Base-by-base conservation (phyloP, 257 asterid genomes). In the Solanum gracilifrons region DNA sequence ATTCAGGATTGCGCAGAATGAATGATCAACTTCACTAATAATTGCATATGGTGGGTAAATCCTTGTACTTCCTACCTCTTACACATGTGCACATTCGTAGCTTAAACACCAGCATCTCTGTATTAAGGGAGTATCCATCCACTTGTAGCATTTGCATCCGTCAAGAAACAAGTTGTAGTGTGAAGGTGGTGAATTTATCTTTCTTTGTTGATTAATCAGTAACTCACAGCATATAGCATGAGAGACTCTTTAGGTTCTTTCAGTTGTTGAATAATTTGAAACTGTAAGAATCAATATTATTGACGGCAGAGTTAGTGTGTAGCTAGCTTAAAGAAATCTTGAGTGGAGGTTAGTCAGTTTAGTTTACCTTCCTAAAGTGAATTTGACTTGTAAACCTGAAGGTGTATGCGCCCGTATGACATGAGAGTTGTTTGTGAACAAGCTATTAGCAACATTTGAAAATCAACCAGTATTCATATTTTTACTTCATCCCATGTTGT, bases 1-100 rank as follows among this genome's bases (percentile, higher is more conserved):
- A 31, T 88, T 88, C 92, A 92, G 94, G 91, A 48, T 39, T 74
- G 87, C 32, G 76, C 91, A 86, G 90, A 89, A 86, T 84, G 91
- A 90, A 36, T 90, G 88, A 90, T 62, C 76, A 25, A 77, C 72
- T 29, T 85, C 84, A 35, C 86, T 83, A 68, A 39, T 75, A 86
- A 85, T 73, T 73, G 86, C 82, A 84, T 77, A 73, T 80, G 83
- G 87, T 51, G 84, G 73, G 27, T 43, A 79, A 79, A 43, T 16
- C 85, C 20, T 41, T 43, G 27, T 79, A 43, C 64, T 79, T n/a
- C 36, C 36, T 41, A 77, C 84, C 84, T 79, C 64, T 43, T 79
- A 23, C 85, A 43, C 39, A n/a, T 13, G 10, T 79, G 66, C 36
- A 16, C 66, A 43, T 25, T 29, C 4, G 10, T 27, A 79, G 27